Conservation (phyloP, 1,284 basidiomycete species). For the Phlebopus sp. region DNA sequence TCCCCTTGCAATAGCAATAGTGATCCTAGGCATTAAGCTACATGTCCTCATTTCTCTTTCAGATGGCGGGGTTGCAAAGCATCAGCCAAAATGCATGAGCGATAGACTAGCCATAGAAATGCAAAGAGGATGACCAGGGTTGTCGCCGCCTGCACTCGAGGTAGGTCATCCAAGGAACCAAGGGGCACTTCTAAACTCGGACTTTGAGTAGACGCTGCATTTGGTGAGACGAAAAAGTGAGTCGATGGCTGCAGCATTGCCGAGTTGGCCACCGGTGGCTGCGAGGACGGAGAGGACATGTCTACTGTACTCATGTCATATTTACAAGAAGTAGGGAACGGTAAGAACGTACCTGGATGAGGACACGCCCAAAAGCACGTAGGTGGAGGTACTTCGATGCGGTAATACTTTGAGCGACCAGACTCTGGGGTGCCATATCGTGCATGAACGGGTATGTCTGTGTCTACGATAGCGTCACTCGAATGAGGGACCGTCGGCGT, state of each 20-base stretch:
- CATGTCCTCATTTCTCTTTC: slow-evolving; percentile 24
- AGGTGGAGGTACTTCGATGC: slow-evolving; percentile 23
- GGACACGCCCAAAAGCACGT: slow-evolving; percentile 30
- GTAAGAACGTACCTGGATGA: slow-evolving; percentile 17
- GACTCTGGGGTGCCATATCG: slow-evolving; percentile 27
- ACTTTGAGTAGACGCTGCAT: slow-evolving; percentile 7
- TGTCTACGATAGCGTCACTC: slow-evolving; percentile 15
- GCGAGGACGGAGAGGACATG: slow-evolving; percentile 11
- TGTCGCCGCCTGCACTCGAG: slow-evolving; percentile 28
- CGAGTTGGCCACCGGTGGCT: slow-evolving; percentile 20
- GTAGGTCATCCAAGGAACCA: slow-evolving; percentile 21
- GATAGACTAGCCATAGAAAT: slow-evolving; percentile 27
- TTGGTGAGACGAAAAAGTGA: slow-evolving; percentile 17
- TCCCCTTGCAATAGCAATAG: slow-evolving; percentile 18
- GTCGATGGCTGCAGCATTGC: slow-evolving; percentile 17
- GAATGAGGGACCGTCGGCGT: slow-evolving; percentile 6
- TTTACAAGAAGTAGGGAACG: not conserved
- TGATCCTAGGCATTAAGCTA: no score
- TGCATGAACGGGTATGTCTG: slow-evolving; percentile 30
- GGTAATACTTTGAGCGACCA: slow-evolving; percentile 3
- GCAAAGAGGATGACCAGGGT: slow-evolving; percentile 18
- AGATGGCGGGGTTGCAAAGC: slow-evolving; percentile 19
- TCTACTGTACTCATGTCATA: slow-evolving; percentile 9
- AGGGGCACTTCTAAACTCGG: slow-evolving; percentile 21
- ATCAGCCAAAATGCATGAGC: slow-evolving; percentile 20